Base-by-base conservation (phyloP, 306 rosid species). In the Inga laurina region DNA sequence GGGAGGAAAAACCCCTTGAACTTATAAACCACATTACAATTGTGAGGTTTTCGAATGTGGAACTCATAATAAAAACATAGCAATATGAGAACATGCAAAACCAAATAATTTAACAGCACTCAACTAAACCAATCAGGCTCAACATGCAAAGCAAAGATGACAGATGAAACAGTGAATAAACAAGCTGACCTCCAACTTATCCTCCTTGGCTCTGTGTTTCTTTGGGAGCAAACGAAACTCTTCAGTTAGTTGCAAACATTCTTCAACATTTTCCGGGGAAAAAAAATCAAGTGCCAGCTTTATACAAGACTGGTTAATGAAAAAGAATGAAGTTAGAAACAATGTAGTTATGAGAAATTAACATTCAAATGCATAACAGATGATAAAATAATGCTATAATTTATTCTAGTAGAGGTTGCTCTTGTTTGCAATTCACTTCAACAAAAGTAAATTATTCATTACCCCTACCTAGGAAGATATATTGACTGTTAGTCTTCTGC, bases 281-380 rank as follows among this genome's bases (percentile, higher is more conserved):
- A 93, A 92, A 67, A 93, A 91, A 82, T 90, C 96, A 10, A 88
- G 87, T 3, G 96, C 97, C 35, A 91, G 96, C 86, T 93, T 93
- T 18, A 89, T 90, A 88, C 97, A 93, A 30, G 97, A 93, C 97
- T 93, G 85, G 41, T 48, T 62, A 72, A 68, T 32, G 68, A 35
- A 78, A 54, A 62, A 16, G 27, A 41, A 41, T 69, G 57, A 77
- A 5, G 83, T 79, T 12, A 54, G 54, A 76, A 83, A n/a, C 66
- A 72, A 51, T n/a, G 45, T 34, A 68, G 19, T 30, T 44, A 67
- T 6, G 24, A 57, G 77, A 73, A 72, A 82, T 27, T 68, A 82
- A 66, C 74, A 52, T 45, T 78, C 19, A 56, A 5, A 76, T 15
- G 45, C 49, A 41, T n/a, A 5, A 7, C 7, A 34, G 3, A 32